Base-by-base conservation (phyloP, 208 protist genomes). In the Novymonas esmeraldas region DNA sequence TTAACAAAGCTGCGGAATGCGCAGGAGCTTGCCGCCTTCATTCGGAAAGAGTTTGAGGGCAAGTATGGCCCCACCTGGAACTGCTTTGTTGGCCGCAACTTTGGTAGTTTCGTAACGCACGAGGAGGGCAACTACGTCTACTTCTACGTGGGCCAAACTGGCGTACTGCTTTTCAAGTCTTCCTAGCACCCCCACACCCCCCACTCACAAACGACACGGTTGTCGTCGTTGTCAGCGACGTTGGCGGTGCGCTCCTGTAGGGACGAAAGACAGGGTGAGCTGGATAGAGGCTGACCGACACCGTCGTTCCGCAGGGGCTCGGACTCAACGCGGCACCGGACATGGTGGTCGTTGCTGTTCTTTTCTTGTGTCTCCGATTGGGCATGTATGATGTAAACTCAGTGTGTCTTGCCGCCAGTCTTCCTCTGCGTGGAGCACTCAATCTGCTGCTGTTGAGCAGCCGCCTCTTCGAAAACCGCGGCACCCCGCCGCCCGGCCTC, bases 61-160 rank as follows among this genome's bases (percentile, higher is more conserved):
- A 99, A 98, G 73, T 99, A 99, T 78, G 93, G 97, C 66, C 97
- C 98, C 1, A 99, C 98, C 31, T 99, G 98, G 98, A 99, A 99
- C 84, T 99, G 98, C 87, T 99, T 99, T 81, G 98, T 99, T 26
- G 99, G 99, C 46, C 90, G 98, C 56, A 99, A 99, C 84, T 99
- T 99, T 86, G 99, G 98, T 46, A 99, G 98, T 59, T 99, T 99
- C 81, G 98, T 99, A 36, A 99, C 99, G 0, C 99, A 99, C 76
- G 99, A 99, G 81, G 98, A 98, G 36, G 95, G 92, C 51, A 51
- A 94, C 69, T 99, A 99, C 83, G 99, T 99, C 59, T 99, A 99
- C 90, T 99, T 99, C 84, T 99, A 99, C 78, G 77, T 99, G 44
- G 99, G 98, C n/a, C 98, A 99, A 82, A 97, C 99, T 24, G 98